These are phyloP conservation scores for Phytophthora macrochlamydospora DNA, from an alignment of 352 stramenopile species.

Conservation along the genomic window DNA sequence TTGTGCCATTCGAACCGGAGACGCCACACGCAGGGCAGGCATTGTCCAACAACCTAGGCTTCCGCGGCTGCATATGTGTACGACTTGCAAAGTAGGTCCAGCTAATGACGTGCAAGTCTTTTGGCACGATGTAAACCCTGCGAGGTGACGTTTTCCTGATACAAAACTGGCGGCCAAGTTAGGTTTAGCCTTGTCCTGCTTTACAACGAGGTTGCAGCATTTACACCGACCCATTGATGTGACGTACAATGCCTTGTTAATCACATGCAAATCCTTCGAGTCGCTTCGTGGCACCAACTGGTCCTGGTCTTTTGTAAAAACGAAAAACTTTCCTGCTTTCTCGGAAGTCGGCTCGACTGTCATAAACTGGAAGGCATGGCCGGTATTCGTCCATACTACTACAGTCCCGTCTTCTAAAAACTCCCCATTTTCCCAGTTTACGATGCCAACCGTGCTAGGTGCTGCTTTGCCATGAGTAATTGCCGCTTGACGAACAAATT, in stretches of 20 bases:
- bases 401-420: conserved; percentile 74
- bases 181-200: conserved; percentile 16
- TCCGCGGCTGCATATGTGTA: conserved; percentile 63
- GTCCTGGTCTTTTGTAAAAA: conserved; percentile 86
- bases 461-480: conserved; percentile 11
- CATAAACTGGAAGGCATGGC: conserved; percentile 71
- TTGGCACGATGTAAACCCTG: conserved; percentile 62
- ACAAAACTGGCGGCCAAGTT: conserved; percentile 2
- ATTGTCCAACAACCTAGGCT: conserved; percentile 63
- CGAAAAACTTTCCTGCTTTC: conserved; percentile 62
- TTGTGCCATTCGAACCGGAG: conserved; percentile 5
- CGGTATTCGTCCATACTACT: conserved; percentile 71
- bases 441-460: conserved; percentile 13
- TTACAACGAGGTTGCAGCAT: conserved; percentile 40
- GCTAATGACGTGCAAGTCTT: conserved; percentile 11
- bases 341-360: conserved; percentile 25
- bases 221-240: conserved; percentile 61
- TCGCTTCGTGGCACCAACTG: conserved; percentile 82
- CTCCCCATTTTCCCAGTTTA: conserved; percentile 64
- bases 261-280: conserved; percentile 56
- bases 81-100: conserved; percentile 30
- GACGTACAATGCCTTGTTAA: conserved; percentile 61
- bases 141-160: conserved; percentile 13
- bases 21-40: conserved; percentile 15
- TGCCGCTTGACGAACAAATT: conserved; percentile 35